Conservation (phyloP, 352 stramenopile species). For the Phytophthora palmivora region DNA sequence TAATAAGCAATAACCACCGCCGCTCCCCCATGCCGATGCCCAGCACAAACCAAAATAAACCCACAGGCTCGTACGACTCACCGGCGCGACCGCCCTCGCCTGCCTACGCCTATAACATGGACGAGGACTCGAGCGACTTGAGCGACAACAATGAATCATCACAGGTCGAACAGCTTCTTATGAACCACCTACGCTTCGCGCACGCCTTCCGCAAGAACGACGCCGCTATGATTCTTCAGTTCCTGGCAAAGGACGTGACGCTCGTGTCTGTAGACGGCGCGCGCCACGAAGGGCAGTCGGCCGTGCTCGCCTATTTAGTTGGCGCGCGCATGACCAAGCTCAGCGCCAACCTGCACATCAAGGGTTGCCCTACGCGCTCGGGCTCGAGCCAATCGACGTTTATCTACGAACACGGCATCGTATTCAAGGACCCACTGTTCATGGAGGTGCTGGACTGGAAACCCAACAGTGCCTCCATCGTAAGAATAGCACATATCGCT, state of each 20-base stretch:
- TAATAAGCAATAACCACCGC: background rate
- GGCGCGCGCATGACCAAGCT: constrained; percentile 74
- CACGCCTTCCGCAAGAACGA: constrained; percentile 82
- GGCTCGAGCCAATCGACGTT: constrained; percentile 68
- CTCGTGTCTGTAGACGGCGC: constrained; percentile 59
- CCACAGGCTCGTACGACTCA: constrained; percentile 14
- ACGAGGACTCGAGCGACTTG: constrained; percentile 13
- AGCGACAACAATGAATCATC: constrained; percentile 20
- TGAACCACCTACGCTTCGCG: constrained; percentile 69
- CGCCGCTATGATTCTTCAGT: constrained; percentile 67
- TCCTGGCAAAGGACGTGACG: constrained; percentile 65
- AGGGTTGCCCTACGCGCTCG: constrained; percentile 59
- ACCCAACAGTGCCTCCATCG: constrained; percentile 33
- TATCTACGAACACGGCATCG: constrained; percentile 75
- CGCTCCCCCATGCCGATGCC: constrained; percentile 17
- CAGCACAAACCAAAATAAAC: constrained; percentile 13
- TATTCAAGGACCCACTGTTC: constrained; percentile 75
- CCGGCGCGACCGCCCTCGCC: constrained; percentile 24
- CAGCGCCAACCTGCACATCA: constrained; percentile 70
- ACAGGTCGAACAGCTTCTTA: constrained; percentile 54
- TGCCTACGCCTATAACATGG: constrained; percentile 20
- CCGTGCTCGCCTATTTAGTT: constrained; percentile 77
- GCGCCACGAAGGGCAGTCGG: constrained; percentile 54
- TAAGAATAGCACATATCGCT: constrained; percentile 53
- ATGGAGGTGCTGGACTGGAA: constrained; percentile 78